phyloP scores from a whole-genome alignment of 1,284 basidiomycete species.

The Fomitopsis palustris region DNA sequence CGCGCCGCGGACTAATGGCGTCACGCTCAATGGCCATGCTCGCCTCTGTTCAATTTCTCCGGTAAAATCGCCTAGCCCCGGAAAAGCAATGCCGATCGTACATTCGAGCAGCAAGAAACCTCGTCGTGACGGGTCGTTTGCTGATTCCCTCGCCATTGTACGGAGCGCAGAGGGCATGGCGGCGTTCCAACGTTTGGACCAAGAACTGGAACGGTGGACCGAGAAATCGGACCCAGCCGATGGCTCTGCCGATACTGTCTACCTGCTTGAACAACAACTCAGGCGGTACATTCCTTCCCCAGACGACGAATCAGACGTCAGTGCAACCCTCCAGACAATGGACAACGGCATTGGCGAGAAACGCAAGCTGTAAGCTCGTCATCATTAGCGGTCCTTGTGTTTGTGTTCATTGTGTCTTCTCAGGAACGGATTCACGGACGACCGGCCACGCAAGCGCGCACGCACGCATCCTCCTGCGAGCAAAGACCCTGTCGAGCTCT shows the following conservation, averaged over 20 bases:
- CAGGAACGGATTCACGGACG: constrained; percentile 36
- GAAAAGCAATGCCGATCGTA: constrained; percentile 18
- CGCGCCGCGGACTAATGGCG: constrained; percentile 31
- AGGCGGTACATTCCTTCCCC: constrained; percentile 35
- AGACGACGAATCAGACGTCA: constrained; percentile 38
- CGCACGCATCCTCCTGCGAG: constrained; percentile 25
- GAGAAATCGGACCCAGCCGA: constrained; percentile 9
- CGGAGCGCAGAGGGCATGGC: constrained; percentile 80
- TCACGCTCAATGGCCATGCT: constrained; percentile 27
- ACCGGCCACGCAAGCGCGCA: constrained; percentile 42
- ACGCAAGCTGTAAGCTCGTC: constrained; percentile 53
- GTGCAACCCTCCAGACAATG: constrained; percentile 24
- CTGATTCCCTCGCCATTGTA: constrained; percentile 67
- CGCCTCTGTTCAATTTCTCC: constrained; percentile 17
- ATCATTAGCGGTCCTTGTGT: background rate
- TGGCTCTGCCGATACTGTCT: background rate
- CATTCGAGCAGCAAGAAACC: constrained; percentile 15
- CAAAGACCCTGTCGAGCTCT: constrained; percentile 50
- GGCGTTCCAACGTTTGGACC: constrained; percentile 54
- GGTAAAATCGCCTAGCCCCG: constrained; percentile 27
- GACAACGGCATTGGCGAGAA: constrained; percentile 53
- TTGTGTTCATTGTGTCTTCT: constrained; percentile 1
- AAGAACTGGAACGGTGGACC: constrained; percentile 31
- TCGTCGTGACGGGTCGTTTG: constrained; percentile 45
- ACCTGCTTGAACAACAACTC: constrained; percentile 34